These are phyloP conservation scores for Vigna nakashimae DNA, from an alignment of 306 rosid species.

Conservation along the genomic window DNA sequence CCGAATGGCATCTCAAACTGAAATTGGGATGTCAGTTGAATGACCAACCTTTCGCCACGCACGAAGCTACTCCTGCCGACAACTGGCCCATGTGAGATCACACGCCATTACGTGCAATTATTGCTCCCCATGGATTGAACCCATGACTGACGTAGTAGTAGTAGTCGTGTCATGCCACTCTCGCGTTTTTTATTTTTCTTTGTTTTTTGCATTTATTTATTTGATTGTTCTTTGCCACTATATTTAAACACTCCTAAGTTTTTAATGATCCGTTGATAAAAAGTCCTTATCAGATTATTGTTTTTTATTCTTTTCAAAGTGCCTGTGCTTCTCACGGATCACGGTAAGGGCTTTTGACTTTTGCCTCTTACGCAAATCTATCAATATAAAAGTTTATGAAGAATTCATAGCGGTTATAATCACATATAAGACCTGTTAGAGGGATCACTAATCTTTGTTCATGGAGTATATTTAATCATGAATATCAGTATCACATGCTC, in stretches of 20 bases:
- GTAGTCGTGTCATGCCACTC: neutral
- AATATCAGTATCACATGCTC: too few relatives aligned
- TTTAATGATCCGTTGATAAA: neutral
- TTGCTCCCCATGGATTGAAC: neutral
- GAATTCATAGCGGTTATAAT: too few relatives aligned
- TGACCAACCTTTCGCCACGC: constrained; percentile 25
- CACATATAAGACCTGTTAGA: too few relatives aligned
- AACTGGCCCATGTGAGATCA: constrained; percentile 31
- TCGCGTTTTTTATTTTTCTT: neutral
- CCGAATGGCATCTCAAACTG: constrained; percentile 31
- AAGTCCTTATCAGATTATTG: neutral
- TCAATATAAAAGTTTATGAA: too few relatives aligned
- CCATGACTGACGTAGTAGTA: neutral
- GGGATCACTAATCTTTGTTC: too few relatives aligned
- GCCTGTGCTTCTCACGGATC: constrained; percentile 10
- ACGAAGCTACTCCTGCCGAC: constrained; percentile 21
- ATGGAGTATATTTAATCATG: too few relatives aligned
- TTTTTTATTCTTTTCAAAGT: constrained; percentile 8
- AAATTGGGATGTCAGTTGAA: constrained; percentile 5
- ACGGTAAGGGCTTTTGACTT: too few relatives aligned
- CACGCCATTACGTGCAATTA: neutral
- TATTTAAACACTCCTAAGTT: neutral
- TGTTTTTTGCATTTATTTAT: neutral
- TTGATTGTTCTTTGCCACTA: neutral
- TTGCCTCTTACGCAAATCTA: too few relatives aligned